These are phyloP conservation scores for Actinomortierella ambigua DNA, from an alignment of 371 early-diverging fungal species.

Conservation along the genomic window DNA sequence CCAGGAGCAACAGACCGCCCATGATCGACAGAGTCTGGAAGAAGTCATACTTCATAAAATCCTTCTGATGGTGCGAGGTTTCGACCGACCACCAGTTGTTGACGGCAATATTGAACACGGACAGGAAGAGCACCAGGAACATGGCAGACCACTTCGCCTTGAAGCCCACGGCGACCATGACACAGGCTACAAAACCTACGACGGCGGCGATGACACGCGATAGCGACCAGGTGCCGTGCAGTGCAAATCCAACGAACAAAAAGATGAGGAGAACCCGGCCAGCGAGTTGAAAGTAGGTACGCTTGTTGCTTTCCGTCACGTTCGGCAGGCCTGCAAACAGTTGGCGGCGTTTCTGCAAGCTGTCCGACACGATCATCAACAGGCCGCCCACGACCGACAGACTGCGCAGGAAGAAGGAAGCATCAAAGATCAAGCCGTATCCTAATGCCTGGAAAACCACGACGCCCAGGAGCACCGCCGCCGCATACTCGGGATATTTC, in stretches of 20 bases:
- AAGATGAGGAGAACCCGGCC: slow-evolving; percentile 93
- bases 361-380: slow-evolving; percentile 91
- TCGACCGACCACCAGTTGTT: slow-evolving; percentile 98
- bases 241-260: slow-evolving; percentile 86
- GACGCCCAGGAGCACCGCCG: slow-evolving; percentile 79
- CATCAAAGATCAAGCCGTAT: slow-evolving; percentile 92
- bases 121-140: slow-evolving; percentile 87
- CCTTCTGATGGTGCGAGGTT: slow-evolving; percentile 77
- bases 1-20: slow-evolving; percentile 92
- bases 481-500: slow-evolving; percentile 80
- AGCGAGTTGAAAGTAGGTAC: slow-evolving; percentile 87
- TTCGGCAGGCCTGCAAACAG: slow-evolving; percentile 91
- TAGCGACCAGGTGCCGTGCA: slow-evolving; percentile 83
- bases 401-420: slow-evolving; percentile 89
- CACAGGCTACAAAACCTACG: slow-evolving; percentile 84
- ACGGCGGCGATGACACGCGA: slow-evolving; percentile 71
- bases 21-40: slow-evolving; percentile 96
- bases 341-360: slow-evolving; percentile 63
- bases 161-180: slow-evolving; percentile 96
- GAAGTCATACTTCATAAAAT: slow-evolving; percentile 97
- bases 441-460: slow-evolving; percentile 89
- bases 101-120: slow-evolving; percentile 86
- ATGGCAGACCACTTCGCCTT: slow-evolving; percentile 96
- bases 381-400: slow-evolving; percentile 93
- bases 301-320: slow-evolving; percentile 79